Base-by-base conservation (phyloP, 805 yeast genomes). In the Starmerella powellii region DNA sequence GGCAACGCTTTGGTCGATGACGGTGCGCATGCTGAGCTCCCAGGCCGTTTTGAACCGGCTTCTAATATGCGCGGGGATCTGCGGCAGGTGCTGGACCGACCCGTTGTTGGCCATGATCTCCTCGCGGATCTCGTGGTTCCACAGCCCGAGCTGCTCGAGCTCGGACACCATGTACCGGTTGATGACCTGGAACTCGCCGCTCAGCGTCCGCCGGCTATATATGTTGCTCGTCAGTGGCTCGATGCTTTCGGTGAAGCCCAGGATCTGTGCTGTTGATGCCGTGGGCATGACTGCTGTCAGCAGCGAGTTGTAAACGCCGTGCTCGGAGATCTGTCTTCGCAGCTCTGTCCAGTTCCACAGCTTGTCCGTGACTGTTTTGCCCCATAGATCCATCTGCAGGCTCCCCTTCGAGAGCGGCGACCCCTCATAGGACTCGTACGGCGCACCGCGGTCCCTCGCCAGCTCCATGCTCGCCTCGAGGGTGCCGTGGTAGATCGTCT, bases 261-360 rank as follows among this genome's bases (percentile, higher is more conserved):
- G 66, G 33, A 87, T 86, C 63, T 86, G 95, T 1, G 96, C 86
- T 1, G 96, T 87, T 1, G 95, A 83, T 1, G 97, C 96, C 13
- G 96, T 87, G 31, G 97, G 97, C 97, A 87, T 87, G 40, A 94
- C 86, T 1, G 93, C 96, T 27, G 87, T 82, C 15, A 87, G 61
- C 38, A 87, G 64, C 4, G 96, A 86, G 64, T 87, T 87, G 55
- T 95, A 65, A 18, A 87, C 56, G 23, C 96, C 96, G 53, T 72
- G 63, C 31, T 61, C 57, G 33, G 62, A 59, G 40, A 87, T 70
- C 17, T 71, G 62, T 4, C 58, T 61, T 55, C 78, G 82, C 51
- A 86, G 61, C 2, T 58, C 45, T 44, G 73, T 79, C 96, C 96
- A 87, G 51, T 86, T 87, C 74, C 84, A 85, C 45, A 37, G 32